Percentiles rank a stretch among this genome's conserved stretches.
phyloP scores from a whole-genome alignment of 2,329 filamentous ascomycete genomes.

The Sporothrix protearum region DNA sequence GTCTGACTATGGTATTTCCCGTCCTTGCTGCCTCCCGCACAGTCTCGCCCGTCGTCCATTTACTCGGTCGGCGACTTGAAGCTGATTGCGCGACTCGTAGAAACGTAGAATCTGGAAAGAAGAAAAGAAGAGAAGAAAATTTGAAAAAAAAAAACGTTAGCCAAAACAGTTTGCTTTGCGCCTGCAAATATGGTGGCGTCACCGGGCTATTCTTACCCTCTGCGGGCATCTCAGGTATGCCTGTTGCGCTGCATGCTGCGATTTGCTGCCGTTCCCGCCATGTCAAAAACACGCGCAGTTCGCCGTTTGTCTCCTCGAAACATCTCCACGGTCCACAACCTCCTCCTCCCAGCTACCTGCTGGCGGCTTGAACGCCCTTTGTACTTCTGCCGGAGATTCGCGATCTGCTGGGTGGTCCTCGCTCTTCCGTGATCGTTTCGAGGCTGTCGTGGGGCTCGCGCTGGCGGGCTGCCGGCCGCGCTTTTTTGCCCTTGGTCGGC shows the following conservation, averaged over 20 bases:
- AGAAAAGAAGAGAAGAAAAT: not conserved
- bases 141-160: not conserved
- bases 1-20: not conserved
- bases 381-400: constrained; percentile 45
- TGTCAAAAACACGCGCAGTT: constrained; percentile 64
- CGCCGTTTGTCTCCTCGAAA: constrained; percentile 63
- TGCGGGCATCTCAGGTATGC: constrained; percentile 76
- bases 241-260: constrained; percentile 64
- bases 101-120: constrained; percentile 53
- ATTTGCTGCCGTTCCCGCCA: constrained; percentile 72
- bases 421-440: constrained; percentile 48
- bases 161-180: not conserved
- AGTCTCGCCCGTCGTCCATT: not conserved
- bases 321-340: constrained; percentile 64
- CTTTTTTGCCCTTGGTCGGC: constrained; percentile 57
- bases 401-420: constrained; percentile 48
- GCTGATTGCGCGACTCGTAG: constrained; percentile 56
- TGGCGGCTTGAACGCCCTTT: constrained; percentile 60
- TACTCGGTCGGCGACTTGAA: constrained; percentile 27
- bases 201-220: constrained; percentile 48
- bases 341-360: constrained; percentile 74
- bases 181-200: not conserved
- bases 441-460: constrained; percentile 34
- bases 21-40: too few species aligned
- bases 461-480: constrained; percentile 48